Conservation (phyloP, 805 yeast genomes). For the Myxozyma kluyveri region DNA sequence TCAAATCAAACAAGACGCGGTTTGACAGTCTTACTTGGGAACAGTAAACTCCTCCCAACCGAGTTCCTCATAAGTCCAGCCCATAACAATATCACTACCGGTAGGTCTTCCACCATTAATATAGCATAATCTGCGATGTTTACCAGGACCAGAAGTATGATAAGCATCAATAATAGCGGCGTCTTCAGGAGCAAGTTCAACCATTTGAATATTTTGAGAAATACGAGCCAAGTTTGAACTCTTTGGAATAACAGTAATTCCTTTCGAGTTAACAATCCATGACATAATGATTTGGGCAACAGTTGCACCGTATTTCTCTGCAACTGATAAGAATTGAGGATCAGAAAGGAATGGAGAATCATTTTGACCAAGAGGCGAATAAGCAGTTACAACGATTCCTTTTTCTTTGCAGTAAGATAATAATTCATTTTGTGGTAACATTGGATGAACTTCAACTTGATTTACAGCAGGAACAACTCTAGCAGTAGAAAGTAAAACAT, state of each 20-base stretch:
- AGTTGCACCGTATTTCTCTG: slow-evolving; percentile 52
- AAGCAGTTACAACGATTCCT: slow-evolving; percentile 63
- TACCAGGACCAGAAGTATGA: slow-evolving; percentile 14
- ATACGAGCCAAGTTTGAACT: slow-evolving; percentile 68
- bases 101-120: slow-evolving; percentile 9
- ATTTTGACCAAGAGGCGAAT: slow-evolving; percentile 68
- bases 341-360: slow-evolving; percentile 63
- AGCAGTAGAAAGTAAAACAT: slow-evolving; percentile 53
- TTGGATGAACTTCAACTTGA: slow-evolving; percentile 60
- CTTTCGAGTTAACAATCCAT: slow-evolving; percentile 58
- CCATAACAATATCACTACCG: slow-evolving; percentile 16
- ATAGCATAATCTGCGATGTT: slow-evolving; percentile 17
- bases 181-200: slow-evolving; percentile 13
- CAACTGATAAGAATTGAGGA: slow-evolving; percentile 59
- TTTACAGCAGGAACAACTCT: slow-evolving; percentile 60
- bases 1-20: background rate
- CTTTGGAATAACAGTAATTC: slow-evolving; percentile 56
- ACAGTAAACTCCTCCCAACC: slow-evolving; percentile 17
- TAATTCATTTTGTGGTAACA: slow-evolving; percentile 47
- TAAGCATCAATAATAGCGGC: slow-evolving; percentile 4
- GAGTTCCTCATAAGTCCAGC: slow-evolving; percentile 26
- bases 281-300: slow-evolving; percentile 66
- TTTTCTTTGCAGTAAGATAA: slow-evolving; percentile 51
- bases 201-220: slow-evolving; percentile 44
- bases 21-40: background rate